phyloP scores from a whole-genome alignment of 164 flowering plant genomes.

The Cinnamomum chago region DNA sequence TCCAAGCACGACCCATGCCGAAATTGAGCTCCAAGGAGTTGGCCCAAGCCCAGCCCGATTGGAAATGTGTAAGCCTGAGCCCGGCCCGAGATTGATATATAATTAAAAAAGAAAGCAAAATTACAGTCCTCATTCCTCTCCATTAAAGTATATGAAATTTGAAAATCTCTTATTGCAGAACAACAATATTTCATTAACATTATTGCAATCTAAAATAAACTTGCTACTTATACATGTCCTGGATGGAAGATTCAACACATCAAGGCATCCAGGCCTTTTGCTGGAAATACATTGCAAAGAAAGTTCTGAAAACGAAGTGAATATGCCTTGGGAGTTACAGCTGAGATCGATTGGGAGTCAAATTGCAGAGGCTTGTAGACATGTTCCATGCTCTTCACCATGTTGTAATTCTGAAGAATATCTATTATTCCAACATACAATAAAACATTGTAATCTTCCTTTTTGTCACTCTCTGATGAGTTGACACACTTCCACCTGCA shows the following conservation, averaged over 20 bases:
- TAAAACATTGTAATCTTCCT: slow-evolving; percentile 22
- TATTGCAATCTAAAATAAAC: too few relatives aligned
- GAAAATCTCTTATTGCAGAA: too few relatives aligned
- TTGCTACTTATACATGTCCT: not conserved
- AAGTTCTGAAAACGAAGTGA: slow-evolving; percentile 30
- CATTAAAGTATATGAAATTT: too few relatives aligned
- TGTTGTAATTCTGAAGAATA: slow-evolving; percentile 35
- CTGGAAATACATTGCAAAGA: slow-evolving; percentile 25
- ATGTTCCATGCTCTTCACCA: slow-evolving; percentile 38
- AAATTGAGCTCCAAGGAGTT: too few relatives aligned
- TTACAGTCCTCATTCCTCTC: too few relatives aligned
- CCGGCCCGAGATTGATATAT: too few relatives aligned
- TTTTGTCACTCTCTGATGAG: not conserved
- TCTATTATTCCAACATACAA: slow-evolving; percentile 35
- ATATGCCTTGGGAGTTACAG: slow-evolving; percentile 17
- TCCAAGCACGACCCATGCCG: too few relatives aligned
- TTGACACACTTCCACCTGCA: slow-evolving; percentile 6
- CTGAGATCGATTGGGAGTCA: slow-evolving; percentile 31
- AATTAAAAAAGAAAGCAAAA: too few relatives aligned
- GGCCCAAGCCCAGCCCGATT: too few relatives aligned
- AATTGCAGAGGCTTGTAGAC: slow-evolving; percentile 37
- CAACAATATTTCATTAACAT: too few relatives aligned
- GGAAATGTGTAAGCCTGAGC: too few relatives aligned
- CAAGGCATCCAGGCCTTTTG: slow-evolving; percentile 7
- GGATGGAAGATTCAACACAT: not conserved